These are phyloP conservation scores for Graphilbum sp. DNA, from an alignment of 2,329 filamentous ascomycete species.

Conservation along the genomic window DNA sequence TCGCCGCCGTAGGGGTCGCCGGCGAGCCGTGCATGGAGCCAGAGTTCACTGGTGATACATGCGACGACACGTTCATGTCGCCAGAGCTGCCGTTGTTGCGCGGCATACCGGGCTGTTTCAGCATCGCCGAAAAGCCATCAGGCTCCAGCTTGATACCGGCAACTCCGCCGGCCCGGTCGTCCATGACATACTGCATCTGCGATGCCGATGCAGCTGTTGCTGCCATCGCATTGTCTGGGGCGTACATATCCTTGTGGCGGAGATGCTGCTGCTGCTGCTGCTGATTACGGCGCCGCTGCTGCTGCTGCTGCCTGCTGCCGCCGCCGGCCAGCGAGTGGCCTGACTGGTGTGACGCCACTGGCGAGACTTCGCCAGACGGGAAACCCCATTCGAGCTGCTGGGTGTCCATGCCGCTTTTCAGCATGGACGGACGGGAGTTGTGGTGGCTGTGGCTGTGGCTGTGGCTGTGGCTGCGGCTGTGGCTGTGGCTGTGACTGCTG, in stretches of 20 bases:
- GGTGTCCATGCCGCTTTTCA: slow-evolving; percentile 12
- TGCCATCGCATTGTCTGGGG: neutral
- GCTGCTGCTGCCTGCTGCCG: neutral
- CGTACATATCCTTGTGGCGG: neutral
- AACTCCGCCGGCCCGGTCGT: slow-evolving; percentile 4
- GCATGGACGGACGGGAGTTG: slow-evolving; percentile 13
- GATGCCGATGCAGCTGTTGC: too few relatives aligned
- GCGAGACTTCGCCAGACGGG: slow-evolving; percentile 1
- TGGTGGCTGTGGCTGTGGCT: neutral
- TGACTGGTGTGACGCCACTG: slow-evolving; percentile 9
- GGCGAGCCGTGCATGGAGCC: slow-evolving; percentile 6
- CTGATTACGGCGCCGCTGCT: neutral
- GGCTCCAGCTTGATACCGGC: slow-evolving; percentile 20
- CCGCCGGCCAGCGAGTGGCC: neutral
- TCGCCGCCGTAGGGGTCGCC: slow-evolving; percentile 2
- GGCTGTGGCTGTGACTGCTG: too few relatives aligned
- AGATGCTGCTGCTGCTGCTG: slow-evolving; percentile 6
- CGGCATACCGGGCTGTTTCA: slow-evolving; percentile 22
- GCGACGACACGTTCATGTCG: slow-evolving; percentile 11
- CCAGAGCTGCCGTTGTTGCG: slow-evolving; percentile 22
- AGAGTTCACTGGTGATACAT: slow-evolving; percentile 4
- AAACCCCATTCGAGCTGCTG: slow-evolving; percentile 8
- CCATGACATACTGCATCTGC: slow-evolving; percentile 13
- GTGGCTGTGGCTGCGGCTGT: too few relatives aligned
- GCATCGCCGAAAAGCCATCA: slow-evolving; percentile 22